Percentiles rank a stretch among this genome's conserved stretches.
phyloP scores from a whole-genome alignment of 441 rosid genomes.

The Melastoma candidum region DNA sequence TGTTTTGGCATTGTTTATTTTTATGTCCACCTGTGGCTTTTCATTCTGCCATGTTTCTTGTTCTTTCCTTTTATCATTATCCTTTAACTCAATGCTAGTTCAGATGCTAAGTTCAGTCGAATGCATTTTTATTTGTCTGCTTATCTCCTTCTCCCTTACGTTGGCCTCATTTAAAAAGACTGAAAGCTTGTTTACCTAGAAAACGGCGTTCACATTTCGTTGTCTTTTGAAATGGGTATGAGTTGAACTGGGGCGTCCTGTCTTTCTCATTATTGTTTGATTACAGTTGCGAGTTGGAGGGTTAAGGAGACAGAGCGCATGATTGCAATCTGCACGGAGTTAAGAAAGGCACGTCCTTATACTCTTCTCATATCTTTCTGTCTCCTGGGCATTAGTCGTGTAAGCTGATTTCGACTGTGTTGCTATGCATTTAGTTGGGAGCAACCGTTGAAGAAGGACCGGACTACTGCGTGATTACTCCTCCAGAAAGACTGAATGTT shows the following conservation, averaged over 20 bases:
- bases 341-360: conserved; percentile 49
- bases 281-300: conserved; percentile 96
- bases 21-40: not conserved
- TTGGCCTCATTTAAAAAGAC: too few relatives aligned
- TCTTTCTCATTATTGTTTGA: not conserved
- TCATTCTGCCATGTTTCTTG: too few relatives aligned
- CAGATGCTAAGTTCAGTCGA: too few relatives aligned
- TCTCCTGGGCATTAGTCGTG: too few relatives aligned
- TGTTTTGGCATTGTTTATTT: not conserved
- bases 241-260: not conserved
- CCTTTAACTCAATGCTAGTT: too few relatives aligned
- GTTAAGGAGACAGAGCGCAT: conserved; percentile 93
- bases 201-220: not conserved
- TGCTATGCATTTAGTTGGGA: conserved; percentile 45
- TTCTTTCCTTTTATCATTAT: too few relatives aligned
- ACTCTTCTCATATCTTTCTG: too few relatives aligned
- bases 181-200: too few relatives aligned
- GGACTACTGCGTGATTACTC: conserved; percentile 90
- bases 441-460: conserved; percentile 83
- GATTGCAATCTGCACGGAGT: conserved; percentile 96
- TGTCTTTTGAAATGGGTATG: not conserved
- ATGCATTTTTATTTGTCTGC: too few relatives aligned
- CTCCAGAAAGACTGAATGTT: conserved; percentile 67
- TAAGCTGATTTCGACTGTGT: too few relatives aligned
- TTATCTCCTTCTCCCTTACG: too few relatives aligned